A percentile compares a stretch with the other conserved stretches of the same genome.
Evolutionary conservation across 495 filamentous ascomycete genomes (phyloP).

Genomic region (Penicillium cataractarum): DNA sequence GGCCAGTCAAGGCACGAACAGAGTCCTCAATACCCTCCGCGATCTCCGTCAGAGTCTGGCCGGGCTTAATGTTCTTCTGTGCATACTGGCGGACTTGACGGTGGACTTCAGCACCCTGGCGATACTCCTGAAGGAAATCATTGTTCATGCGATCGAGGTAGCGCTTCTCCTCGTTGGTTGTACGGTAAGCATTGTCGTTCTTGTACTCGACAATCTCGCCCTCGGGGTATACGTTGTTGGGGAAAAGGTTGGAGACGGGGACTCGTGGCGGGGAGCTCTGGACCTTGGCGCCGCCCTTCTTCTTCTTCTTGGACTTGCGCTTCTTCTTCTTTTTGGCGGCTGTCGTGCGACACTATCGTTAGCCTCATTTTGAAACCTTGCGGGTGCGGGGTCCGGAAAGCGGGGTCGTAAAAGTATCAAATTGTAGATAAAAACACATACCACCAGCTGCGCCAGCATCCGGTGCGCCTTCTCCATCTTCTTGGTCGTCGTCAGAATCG

Average conservation of each 20-base stretch:
- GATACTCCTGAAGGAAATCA: slow-evolving; percentile 84
- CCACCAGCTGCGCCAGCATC: slow-evolving; percentile 49
- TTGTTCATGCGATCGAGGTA: slow-evolving; percentile 82
- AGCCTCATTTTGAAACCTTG: slow-evolving; percentile 8
- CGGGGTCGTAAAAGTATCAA: not conserved
- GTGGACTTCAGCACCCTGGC: slow-evolving; percentile 81
- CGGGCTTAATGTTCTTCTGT: slow-evolving; percentile 59
- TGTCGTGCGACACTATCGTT: slow-evolving; percentile 26
- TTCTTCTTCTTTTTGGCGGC: slow-evolving; percentile 80
- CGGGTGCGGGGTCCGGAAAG: slow-evolving; percentile 5
- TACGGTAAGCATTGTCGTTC: slow-evolving; percentile 79
- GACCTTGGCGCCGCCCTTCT: slow-evolving; percentile 63
- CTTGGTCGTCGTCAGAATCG: slow-evolving; percentile 67
- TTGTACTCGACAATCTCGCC: slow-evolving; percentile 79
- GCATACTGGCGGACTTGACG: slow-evolving; percentile 63
- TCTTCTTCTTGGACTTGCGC: slow-evolving; percentile 76
- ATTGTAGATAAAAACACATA: slow-evolving; percentile 26
- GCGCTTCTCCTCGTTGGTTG: slow-evolving; percentile 84
- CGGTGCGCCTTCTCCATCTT: slow-evolving; percentile 48
- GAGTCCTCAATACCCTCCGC: slow-evolving; percentile 65
- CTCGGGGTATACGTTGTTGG: slow-evolving; percentile 71
- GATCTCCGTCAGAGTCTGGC: slow-evolving; percentile 60
- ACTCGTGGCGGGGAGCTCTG: slow-evolving; percentile 82
- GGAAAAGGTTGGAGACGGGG: slow-evolving; percentile 74
- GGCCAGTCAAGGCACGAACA: slow-evolving; percentile 58